Evolutionary conservation across 2,329 filamentous ascomycete species (phyloP).

Genomic region (Gnomoniopsis smithogilvyi): DNA sequence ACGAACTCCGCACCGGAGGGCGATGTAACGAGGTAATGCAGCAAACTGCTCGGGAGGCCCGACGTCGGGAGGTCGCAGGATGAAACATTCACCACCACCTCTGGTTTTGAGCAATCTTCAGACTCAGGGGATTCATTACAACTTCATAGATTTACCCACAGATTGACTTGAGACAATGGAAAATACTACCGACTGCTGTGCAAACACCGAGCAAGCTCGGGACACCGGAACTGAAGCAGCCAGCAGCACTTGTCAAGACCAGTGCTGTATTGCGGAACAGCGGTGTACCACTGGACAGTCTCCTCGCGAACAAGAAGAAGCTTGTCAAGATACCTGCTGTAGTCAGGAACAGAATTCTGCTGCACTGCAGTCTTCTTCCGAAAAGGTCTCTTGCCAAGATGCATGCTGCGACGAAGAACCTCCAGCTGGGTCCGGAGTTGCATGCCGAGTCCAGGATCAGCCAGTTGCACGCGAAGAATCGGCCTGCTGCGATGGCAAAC

Average conservation of each 20-base stretch:
- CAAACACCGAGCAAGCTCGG: background rate
- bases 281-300: background rate
- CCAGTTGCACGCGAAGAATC: background rate
- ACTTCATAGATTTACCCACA: too few relatives aligned
- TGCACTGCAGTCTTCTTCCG: background rate
- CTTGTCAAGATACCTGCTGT: background rate
- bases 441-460: background rate
- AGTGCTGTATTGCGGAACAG: background rate
- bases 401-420: background rate
- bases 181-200: background rate
- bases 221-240: background rate
- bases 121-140: too few relatives aligned
- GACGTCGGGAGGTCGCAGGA: too few relatives aligned
- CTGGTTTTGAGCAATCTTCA: too few relatives aligned
- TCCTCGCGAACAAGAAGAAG: background rate
- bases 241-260: background rate
- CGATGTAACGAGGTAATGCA: too few relatives aligned
- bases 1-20: too few relatives aligned
- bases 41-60: too few relatives aligned
- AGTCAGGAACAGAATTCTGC: too few relatives aligned
- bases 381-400: background rate
- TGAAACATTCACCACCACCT: too few relatives aligned
- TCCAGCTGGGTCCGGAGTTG: background rate
- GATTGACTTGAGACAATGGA: background rate
- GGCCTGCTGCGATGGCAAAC: background rate